Evolutionary conservation across 192 early-diverging fungal genomes (phyloP), one percentile per base, ranked within the genome.

Genomic region (Mortierella alpina): DNA sequence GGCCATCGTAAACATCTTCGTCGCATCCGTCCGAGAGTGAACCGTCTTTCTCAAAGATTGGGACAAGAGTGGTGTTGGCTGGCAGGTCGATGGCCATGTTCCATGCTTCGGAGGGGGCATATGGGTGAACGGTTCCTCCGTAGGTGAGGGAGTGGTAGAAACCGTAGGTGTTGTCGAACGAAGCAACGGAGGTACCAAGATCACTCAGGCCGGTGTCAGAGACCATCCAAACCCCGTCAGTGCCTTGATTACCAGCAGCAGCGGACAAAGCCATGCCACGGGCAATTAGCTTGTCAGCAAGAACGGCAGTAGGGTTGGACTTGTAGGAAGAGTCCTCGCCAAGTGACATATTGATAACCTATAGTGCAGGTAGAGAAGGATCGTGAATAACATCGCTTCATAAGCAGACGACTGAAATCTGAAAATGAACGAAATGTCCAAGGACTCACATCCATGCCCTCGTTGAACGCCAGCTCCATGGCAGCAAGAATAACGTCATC

Each of bases 221-320:
- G 41, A 86, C 82, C n/a, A 84, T 86, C 67, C 84, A 88, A 39
- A 88, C 71, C 40, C 89, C 91, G 45, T 87, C 84, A n/a, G 70
- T 48, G 49, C 94, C 94, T 46, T 89, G 85, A 84, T 96, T 96
- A 20, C 95, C 95, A 49, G 83, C 83, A 18, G 92, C 86, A 23
- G 89, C 84, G 59, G 88, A 83, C 17, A 95, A 85, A 39, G 91
- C 70, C 20, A 87, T 79, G 20, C 90, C 90, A 22, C 78, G 50
- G 7, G 71, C 50, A 8, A 82, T 75, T 3, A 91, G 57, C 6
- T 75, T 80, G 53, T 85, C 58, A 18, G 82, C 87, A 8, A 86
- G 65, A 1, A 85, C 46, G 2, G 88, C 70, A 5, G 75, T 55
- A 4, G 88, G 88, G 44, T 85, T 85, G 13, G 88, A 83, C 1